Evolutionary conservation across 805 yeast genomes (phyloP).

Genomic region (Teunomyces atbi): DNA sequence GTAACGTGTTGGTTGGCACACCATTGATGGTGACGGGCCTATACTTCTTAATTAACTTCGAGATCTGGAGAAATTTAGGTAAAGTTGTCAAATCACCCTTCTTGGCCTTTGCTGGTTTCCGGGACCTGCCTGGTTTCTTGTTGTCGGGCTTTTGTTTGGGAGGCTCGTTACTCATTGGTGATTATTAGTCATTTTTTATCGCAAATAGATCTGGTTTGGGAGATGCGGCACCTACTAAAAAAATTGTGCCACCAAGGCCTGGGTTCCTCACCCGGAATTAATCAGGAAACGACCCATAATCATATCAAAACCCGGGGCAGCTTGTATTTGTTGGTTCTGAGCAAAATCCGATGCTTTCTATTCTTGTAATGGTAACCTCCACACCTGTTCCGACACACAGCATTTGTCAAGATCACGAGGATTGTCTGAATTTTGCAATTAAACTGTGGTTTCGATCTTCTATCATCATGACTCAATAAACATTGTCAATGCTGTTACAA

Average conservation of each 20-base stretch:
- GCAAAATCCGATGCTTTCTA: no score
- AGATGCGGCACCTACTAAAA: background rate
- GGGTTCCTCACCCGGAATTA: no score
- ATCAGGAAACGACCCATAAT: no score
- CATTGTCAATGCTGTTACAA: background rate
- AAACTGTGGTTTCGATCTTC: background rate
- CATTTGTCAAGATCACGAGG: background rate
- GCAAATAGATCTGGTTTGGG: background rate
- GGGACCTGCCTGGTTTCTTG: background rate
- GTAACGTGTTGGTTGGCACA: constrained; percentile 10
- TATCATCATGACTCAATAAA: background rate
- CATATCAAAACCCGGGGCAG: no score
- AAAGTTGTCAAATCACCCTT: background rate
- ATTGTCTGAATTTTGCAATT: constrained; percentile 1
- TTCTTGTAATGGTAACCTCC: background rate
- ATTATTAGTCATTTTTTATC: constrained; percentile 1
- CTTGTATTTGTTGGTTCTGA: no score
- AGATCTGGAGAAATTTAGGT: constrained; percentile 20
- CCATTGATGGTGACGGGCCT: constrained; percentile 41
- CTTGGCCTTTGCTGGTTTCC: background rate
- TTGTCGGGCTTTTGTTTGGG: background rate
- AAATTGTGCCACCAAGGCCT: no score
- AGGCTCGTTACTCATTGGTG: background rate
- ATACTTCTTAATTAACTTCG: constrained; percentile 29
- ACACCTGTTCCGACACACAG: background rate